A percentile compares a stretch with the other conserved stretches of the same genome.
Conservation (phyloP, 352 stramenopile species). For the Phytophthora boehmeriae region DNA sequence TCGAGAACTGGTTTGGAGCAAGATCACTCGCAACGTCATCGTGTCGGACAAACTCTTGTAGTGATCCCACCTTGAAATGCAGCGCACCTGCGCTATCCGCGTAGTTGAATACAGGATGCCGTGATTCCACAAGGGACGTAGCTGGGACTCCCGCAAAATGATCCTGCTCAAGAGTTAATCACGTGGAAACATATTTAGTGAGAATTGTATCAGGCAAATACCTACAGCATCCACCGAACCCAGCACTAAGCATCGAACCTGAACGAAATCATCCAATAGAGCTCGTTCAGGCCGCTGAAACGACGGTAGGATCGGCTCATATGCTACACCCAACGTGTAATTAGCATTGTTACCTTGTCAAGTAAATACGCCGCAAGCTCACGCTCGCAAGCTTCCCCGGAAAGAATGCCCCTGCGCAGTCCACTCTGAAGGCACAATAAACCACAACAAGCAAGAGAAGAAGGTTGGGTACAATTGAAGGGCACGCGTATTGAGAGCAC, state of each 20-base stretch:
- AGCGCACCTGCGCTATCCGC: slow-evolving; percentile 41
- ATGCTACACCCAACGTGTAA: not conserved
- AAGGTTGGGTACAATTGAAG: not conserved
- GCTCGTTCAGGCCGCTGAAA: not conserved
- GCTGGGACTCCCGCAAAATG: slow-evolving; percentile 85
- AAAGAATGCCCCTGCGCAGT: slow-evolving; percentile 92
- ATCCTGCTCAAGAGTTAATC: slow-evolving; percentile 47
- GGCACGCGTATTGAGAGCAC: not conserved
- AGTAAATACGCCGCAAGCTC: slow-evolving; percentile 98
- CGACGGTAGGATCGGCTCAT: not conserved
- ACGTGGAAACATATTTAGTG: slow-evolving; percentile 30
- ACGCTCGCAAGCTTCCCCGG: slow-evolving; percentile 96
- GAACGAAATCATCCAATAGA: not conserved
- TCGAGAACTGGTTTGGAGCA: slow-evolving; percentile 88
- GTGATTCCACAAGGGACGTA: slow-evolving; percentile 79
- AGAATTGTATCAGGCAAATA: not conserved
- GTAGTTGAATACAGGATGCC: slow-evolving; percentile 84
- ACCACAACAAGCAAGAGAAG: slow-evolving; percentile 2
- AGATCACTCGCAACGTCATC: slow-evolving; percentile 96
- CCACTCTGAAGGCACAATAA: slow-evolving; percentile 49
- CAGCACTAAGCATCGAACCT: not conserved
- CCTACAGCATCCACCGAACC: slow-evolving; percentile 3
- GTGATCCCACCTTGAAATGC: slow-evolving; percentile 94
- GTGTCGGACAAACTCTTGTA: slow-evolving; percentile 97
- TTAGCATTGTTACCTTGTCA: slow-evolving; percentile 68